phyloP scores from a whole-genome alignment of 768 basidiomycete species.

The Termitomyces sp. region DNA sequence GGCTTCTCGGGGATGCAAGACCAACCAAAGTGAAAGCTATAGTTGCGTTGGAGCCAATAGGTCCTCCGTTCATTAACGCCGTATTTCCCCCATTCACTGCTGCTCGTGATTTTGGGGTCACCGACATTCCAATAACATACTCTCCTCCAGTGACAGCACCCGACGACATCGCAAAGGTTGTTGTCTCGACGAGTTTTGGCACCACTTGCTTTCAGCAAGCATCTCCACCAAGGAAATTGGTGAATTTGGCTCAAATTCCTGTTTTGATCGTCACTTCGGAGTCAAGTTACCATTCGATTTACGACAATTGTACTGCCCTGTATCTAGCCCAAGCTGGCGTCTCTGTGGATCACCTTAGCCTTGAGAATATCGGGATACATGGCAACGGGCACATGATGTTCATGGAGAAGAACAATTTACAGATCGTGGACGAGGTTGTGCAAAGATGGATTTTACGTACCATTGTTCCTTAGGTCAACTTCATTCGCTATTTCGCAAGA shows the following conservation, averaged over 20 bases:
- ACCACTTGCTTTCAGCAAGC: slow-evolving; percentile 38
- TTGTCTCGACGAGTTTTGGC: slow-evolving; percentile 21
- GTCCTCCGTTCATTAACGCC: slow-evolving; percentile 41
- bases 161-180: slow-evolving; percentile 25
- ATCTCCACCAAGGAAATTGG: slow-evolving; percentile 32
- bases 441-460: not conserved
- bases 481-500: not conserved
- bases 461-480: not conserved
- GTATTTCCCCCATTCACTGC: slow-evolving; percentile 29
- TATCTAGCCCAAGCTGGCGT: slow-evolving; percentile 42
- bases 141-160: slow-evolving; percentile 34
- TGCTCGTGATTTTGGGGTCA: slow-evolving; percentile 41
- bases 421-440: slow-evolving; percentile 32
- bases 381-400: slow-evolving; percentile 56
- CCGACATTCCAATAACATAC: slow-evolving; percentile 40
- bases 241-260: slow-evolving; percentile 36
- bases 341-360: slow-evolving; percentile 30
- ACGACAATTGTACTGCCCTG: slow-evolving; percentile 38
- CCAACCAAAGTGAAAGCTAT: slow-evolving; percentile 40
- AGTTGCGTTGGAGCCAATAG: slow-evolving; percentile 42
- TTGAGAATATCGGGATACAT: slow-evolving; percentile 38
- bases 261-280: slow-evolving; percentile 45
- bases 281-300: slow-evolving; percentile 43
- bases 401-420: slow-evolving; percentile 43
- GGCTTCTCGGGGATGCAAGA: slow-evolving; percentile 41